Evolutionary conservation across 2,329 filamentous ascomycete genomes (phyloP).

Genomic region (Arachnomyces sp.): DNA sequence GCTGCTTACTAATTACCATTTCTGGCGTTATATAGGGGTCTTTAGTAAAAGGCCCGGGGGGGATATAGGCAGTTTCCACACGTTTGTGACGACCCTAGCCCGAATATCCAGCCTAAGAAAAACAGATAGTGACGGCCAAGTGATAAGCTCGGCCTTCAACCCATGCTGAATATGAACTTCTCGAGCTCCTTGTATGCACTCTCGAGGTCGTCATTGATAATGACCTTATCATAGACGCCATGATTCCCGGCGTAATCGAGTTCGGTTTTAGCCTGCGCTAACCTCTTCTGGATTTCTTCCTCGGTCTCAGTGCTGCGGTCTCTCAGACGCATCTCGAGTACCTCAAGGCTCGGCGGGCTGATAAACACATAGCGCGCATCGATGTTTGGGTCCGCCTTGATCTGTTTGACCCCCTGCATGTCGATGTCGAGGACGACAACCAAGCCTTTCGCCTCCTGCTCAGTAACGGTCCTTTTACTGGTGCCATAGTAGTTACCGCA

Average conservation of each 20-base stretch:
- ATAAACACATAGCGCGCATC: slow-evolving; percentile 72
- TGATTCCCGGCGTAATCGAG: slow-evolving; percentile 58
- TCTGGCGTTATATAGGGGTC: no score
- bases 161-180: slow-evolving; percentile 18
- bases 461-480: slow-evolving; percentile 41
- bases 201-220: slow-evolving; percentile 54
- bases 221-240: slow-evolving; percentile 53
- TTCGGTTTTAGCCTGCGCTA: slow-evolving; percentile 60
- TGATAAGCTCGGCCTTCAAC: no score
- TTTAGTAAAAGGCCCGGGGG: no score
- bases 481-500: slow-evolving; percentile 76
- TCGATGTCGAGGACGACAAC: slow-evolving; percentile 82
- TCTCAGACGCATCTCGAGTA: slow-evolving; percentile 61
- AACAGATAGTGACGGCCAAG: no score
- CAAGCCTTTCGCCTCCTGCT: slow-evolving; percentile 24
- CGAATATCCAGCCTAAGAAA: no score
- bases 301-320: slow-evolving; percentile 65
- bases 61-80: no score
- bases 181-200: slow-evolving; percentile 44
- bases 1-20: no score
- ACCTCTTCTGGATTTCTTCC: slow-evolving; percentile 55
- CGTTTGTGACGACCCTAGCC: no score
- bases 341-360: slow-evolving; percentile 61
- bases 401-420: slow-evolving; percentile 83
- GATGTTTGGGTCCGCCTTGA: slow-evolving; percentile 57